phyloP scores from a whole-genome alignment of 768 basidiomycete species.

The Boletus reticuloceps region DNA sequence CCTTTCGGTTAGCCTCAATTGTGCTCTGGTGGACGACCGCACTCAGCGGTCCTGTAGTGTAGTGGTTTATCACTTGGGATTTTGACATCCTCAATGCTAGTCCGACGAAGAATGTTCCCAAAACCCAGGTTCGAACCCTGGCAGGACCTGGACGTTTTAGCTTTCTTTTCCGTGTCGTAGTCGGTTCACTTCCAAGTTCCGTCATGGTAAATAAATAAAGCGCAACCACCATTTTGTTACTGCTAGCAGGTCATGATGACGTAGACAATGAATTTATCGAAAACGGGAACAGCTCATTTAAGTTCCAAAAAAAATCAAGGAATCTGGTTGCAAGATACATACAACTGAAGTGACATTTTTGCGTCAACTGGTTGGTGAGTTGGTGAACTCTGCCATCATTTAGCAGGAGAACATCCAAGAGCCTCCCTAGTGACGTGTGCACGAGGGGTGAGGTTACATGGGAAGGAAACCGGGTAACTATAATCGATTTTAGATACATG shows the following conservation, averaged over 20 bases:
- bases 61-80: constrained; percentile 29
- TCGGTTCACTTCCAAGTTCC: too few relatives aligned
- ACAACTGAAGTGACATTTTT: too few relatives aligned
- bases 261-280: too few relatives aligned
- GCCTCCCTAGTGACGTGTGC: background rate
- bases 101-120: constrained; percentile 7
- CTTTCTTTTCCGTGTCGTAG: too few relatives aligned
- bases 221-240: too few relatives aligned
- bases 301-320: too few relatives aligned
- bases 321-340: too few relatives aligned
- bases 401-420: background rate
- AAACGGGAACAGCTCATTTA: too few relatives aligned
- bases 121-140: constrained; percentile 15
- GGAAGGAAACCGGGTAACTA: background rate
- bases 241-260: too few relatives aligned
- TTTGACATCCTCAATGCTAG: constrained; percentile 1
- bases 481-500: too few relatives aligned
- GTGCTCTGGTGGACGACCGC: background rate
- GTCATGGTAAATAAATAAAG: too few relatives aligned
- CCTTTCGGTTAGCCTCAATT: background rate
- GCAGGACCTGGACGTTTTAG: constrained; percentile 15
- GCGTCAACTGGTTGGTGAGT: too few relatives aligned
- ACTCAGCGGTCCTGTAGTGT: constrained; percentile 23
- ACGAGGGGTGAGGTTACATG: background rate
- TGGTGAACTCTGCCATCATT: background rate